Evolutionary conservation across 345 rosid genomes (phyloP), one percentile per base, ranked within the genome.

Genomic region (Eucalyptus curtisii): DNA sequence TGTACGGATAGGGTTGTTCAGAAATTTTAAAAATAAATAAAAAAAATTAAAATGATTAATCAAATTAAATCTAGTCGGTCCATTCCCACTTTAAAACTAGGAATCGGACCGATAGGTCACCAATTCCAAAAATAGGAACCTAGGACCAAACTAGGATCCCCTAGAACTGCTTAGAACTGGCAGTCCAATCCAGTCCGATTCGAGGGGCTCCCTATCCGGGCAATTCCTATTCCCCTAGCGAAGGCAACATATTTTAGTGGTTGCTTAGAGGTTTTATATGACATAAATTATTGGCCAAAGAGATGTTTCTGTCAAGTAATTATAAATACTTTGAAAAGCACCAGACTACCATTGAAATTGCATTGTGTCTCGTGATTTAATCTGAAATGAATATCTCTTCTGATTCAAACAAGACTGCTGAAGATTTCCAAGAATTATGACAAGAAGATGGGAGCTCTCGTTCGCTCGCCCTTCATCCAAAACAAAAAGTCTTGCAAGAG

Each of bases 341-440:
- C 19, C 3, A 15, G 40, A 64, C 10, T 14, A 7, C 15, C 1
- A 9, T 64, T n/a, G 76, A n/a, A 13, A 42, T 48, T 24, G 8
- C 14, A 6, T 0, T n/a, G 16, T 44, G 50, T 82, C 5, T 40
- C 1, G 20, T 82, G 52, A 82, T 82, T 85, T 31, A 42, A 48
- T 85, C 11, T 85, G 37, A 55, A 55, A 15, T 49, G 3, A 27
- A 49, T 22, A 55, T 42, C 16, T 49, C 19, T 37, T 50, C 2
- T 55, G 27, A 45, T 55, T 37, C 85, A 14, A 66, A 11, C 16
- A 0, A 12, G 31, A 59, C 66, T 27, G 31, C 31, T 92, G 49
- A 98, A 97, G 90, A 97, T 98, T 89, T 92, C 97, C 59, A 98
- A 97, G 95, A 97, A 97, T 93, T 95, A 95, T 79, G 99, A 98